Base-by-base conservation (phyloP, 345 rosid genomes). In the Erodium maritimum region DNA sequence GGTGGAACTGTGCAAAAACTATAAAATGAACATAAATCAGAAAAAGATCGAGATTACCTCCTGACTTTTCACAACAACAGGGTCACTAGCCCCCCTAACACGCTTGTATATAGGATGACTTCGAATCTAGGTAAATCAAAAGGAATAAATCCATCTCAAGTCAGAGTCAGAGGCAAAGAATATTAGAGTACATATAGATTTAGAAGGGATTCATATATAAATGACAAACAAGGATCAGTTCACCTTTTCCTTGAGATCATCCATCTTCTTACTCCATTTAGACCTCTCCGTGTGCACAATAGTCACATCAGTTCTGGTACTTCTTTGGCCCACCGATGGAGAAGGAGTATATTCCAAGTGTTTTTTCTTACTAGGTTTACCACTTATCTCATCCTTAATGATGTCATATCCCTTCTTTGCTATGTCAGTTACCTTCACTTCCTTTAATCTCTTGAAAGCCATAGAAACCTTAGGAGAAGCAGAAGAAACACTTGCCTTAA, bases 381-480 rank as follows among this genome's bases (percentile, higher is more conserved):
- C 93, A 58, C 59, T 77, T 72, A 94, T 50, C 72, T 94, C 99
- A 54, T 94, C 97, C 79, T 82, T 87, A 25, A 94, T 80, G 67
- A 81, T 81, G 65, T 76, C 99, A 78, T 82, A 82, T 51, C 96
- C 99, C 68, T 85, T 87, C 83, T 77, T 94, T 19, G 90, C 86
- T 53, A 87, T 55, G 68, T 94, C 91, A 66, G 81, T 63, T 52
- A 83, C 86, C 65, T 86, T 88, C 55, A 70, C 80, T 56, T 79
- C 86, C 79, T 75, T 88, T 61, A 86, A 74, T 77, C 62, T 91
- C 67, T 78, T 69, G 69, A 80, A 80, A 54, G 89, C 83, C 34
- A 64, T 61, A 3, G 85, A 75, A 18, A 87, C 76, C 69, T 80
- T 87, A 18, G 86, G 82, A 18, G 96, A 60, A 56, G 59, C 58